A percentile compares a stretch with the other conserved stretches of the same genome.
phyloP scores from a whole-genome alignment of 306 rosid species.

The Cucurbita ficifolia region DNA sequence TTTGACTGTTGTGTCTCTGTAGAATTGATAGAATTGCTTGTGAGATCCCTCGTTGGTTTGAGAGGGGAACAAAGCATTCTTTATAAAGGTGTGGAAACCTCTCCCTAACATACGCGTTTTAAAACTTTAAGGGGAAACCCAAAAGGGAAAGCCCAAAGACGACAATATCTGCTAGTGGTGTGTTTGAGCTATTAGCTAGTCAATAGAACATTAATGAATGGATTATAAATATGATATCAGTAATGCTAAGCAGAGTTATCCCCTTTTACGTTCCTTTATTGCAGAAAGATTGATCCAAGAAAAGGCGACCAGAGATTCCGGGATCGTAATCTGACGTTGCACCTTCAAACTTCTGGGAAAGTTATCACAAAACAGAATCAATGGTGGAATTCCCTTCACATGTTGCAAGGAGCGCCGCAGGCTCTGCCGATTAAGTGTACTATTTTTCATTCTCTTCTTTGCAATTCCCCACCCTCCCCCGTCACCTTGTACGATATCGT shows the following conservation, averaged over 20 bases:
- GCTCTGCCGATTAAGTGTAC: neutral
- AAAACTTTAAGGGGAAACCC: too few relatives aligned
- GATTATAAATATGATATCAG: neutral
- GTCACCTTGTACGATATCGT: neutral
- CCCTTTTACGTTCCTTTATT: neutral
- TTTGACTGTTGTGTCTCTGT: neutral
- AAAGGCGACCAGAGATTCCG: neutral
- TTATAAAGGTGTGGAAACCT: too few relatives aligned
- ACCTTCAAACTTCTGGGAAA: neutral
- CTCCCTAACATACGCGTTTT: too few relatives aligned
- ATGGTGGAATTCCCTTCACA: neutral
- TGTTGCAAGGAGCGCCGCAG: neutral
- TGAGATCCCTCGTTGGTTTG: too few relatives aligned
- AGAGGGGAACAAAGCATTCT: too few relatives aligned
- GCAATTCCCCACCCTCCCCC: neutral
- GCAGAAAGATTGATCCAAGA: conserved; percentile 1
- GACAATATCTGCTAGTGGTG: too few relatives aligned
- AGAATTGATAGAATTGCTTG: too few relatives aligned
- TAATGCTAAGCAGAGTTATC: neutral
- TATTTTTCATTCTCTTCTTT: neutral
- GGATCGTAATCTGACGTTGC: neutral
- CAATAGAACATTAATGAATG: neutral
- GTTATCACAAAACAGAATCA: neutral
- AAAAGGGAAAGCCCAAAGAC: too few relatives aligned
- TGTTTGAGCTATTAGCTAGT: neutral